Base-by-base conservation (phyloP, 176 grass and related monocot genomes). In the Chrysopogon serrulatus region DNA sequence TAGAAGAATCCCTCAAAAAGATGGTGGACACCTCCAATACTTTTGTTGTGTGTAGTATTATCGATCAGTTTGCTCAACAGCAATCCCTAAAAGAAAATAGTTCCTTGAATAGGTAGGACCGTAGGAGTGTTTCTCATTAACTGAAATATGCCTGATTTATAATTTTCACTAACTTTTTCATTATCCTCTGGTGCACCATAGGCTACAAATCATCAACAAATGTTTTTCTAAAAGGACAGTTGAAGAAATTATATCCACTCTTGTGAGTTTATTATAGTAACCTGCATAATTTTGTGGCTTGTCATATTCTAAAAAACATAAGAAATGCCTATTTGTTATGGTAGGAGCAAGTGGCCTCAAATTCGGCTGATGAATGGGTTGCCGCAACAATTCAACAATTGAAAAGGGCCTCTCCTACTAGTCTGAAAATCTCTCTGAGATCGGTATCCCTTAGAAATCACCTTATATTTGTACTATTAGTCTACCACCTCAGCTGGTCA, bases 161-260 rank as follows among this genome's bases (percentile, higher is more conserved):
- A 39, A 65, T 30, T 88, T n/a, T n/a, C 62, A 5, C 48, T 35
- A 21, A 37, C n/a, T 33, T 8, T 56, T 74, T 67, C 12, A 23
- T 67, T 11, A 27, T 79, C n/a, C 23, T 68, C 51, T 61, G 3
- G 26, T 82, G 35, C 43, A 77, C 42, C 63, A 75, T 4, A 98
- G 95, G 79, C 65, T 93, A 79, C 82, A 95, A 73, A 89, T 90
- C 27, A 86, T 98, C 81, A 86, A 95, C 76, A 98, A 90, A 76
- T 95, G 95, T 54, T 98, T 98, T 82, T 98, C 92, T 10, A 94
- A 97, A 64, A 73, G 73, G 56, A 92, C 92, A 59, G 83, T 97
- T 4, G 90, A 97, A 94, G 95, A 95, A 78, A 98, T 98, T 80
- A 68, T 94, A 83, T 91, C 75, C 17, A 34, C 95, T 81, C 88